Conservation (phyloP, 108 stramenopile genomes). For the Fragilariopsis cylindrus region DNA sequence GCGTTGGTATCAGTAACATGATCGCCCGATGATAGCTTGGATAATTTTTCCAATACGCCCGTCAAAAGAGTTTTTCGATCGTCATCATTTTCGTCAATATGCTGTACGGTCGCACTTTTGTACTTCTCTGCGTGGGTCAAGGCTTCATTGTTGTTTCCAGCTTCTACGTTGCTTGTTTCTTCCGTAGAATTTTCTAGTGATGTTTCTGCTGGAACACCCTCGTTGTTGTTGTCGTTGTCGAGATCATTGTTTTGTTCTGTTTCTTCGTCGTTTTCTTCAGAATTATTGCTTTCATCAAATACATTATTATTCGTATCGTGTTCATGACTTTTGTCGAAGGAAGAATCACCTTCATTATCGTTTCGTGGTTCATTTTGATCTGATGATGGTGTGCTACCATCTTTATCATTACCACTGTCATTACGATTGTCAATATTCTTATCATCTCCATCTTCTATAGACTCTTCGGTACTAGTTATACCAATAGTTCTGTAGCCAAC, state of each 20-base stretch:
- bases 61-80: too few species aligned
- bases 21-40: too few species aligned
- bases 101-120: too few species aligned
- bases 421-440: not conserved
- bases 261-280: not conserved
- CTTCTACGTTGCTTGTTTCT: not conserved
- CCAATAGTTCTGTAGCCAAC: constrained; percentile 1
- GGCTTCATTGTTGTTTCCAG: not conserved
- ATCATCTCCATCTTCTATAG: not conserved
- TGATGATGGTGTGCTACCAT: constrained; percentile 5
- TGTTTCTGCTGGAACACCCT: not conserved
- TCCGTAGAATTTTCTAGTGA: not conserved
- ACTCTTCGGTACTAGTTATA: constrained; percentile 4
- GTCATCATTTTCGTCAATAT: too few species aligned
- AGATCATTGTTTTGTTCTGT: too few species aligned
- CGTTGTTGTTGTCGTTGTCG: too few species aligned
- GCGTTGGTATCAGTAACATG: too few species aligned
- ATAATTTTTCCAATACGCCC: too few species aligned
- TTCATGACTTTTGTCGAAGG: too few species aligned
- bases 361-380: not conserved
- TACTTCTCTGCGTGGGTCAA: not conserved
- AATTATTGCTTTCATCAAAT: too few species aligned
- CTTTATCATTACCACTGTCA: not conserved
- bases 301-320: too few species aligned
- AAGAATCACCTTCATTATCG: too few species aligned